A percentile compares a stretch with the other conserved stretches of the same genome.
phyloP scores from a whole-genome alignment of 2,329 filamentous ascomycete species.

The Claviceps africana region DNA sequence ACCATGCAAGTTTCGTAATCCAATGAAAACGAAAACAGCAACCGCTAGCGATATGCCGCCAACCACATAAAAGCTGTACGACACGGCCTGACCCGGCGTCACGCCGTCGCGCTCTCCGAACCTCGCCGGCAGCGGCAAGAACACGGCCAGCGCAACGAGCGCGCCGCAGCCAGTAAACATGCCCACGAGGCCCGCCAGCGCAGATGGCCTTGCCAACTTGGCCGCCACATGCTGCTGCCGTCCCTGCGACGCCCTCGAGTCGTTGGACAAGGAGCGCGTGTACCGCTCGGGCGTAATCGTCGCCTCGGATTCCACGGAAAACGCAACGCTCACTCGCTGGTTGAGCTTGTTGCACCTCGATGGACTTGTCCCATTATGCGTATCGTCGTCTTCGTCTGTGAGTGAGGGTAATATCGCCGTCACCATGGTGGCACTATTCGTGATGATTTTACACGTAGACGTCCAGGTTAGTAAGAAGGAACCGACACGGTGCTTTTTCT shows the following conservation, averaged over 20 bases:
- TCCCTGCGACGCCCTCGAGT: slow-evolving; percentile 8
- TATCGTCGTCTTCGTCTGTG: slow-evolving; percentile 33
- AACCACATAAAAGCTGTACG: slow-evolving; percentile 79
- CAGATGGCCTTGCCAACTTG: slow-evolving; percentile 33
- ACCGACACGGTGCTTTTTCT: slow-evolving; percentile 1
- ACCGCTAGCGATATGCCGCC: slow-evolving; percentile 57
- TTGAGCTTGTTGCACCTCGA: slow-evolving; percentile 24
- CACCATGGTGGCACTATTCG: slow-evolving; percentile 70
- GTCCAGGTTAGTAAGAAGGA: not conserved
- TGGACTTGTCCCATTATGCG: slow-evolving; percentile 12
- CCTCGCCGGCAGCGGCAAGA: slow-evolving; percentile 72
- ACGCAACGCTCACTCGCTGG: slow-evolving; percentile 44
- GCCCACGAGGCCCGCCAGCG: slow-evolving; percentile 77
- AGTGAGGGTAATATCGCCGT: slow-evolving; percentile 77
- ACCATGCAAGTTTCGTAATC: slow-evolving; percentile 53
- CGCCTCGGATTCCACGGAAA: slow-evolving; percentile 58
- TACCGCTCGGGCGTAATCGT: slow-evolving; percentile 60
- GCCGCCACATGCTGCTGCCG: slow-evolving; percentile 10
- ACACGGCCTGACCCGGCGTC: slow-evolving; percentile 60
- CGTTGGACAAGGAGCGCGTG: slow-evolving; percentile 22
- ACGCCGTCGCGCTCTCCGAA: slow-evolving; percentile 61
- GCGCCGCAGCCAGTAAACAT: slow-evolving; percentile 88
- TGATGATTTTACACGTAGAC: not conserved
- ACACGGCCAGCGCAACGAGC: slow-evolving; percentile 65
- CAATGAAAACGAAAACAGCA: slow-evolving; percentile 62